These are phyloP conservation scores for Sanguinoderma infundibulare DNA, from an alignment of 1,284 basidiomycete genomes.

Conservation along the genomic window DNA sequence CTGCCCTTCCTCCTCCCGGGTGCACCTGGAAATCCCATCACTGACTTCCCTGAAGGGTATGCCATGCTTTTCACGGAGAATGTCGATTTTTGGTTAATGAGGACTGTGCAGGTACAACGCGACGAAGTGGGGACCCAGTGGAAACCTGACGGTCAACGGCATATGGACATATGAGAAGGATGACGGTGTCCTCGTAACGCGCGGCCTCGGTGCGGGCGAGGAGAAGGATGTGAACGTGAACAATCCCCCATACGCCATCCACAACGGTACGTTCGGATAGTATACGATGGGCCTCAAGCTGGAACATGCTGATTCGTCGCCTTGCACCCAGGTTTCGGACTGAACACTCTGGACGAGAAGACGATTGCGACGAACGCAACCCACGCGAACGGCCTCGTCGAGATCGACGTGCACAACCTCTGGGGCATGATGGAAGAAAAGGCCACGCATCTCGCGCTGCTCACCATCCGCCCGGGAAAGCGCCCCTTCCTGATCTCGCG, in stretches of 20 bases:
- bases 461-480: slow-evolving; percentile 53
- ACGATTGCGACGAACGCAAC: slow-evolving; percentile 67
- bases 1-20: slow-evolving; percentile 56
- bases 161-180: slow-evolving; percentile 52
- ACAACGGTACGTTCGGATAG: slow-evolving; percentile 54
- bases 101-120: slow-evolving; percentile 57
- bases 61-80: slow-evolving; percentile 8
- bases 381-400: slow-evolving; percentile 54
- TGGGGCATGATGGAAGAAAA: slow-evolving; percentile 71
- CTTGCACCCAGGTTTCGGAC: slow-evolving; percentile 42
- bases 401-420: slow-evolving; percentile 68
- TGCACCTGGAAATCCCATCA: slow-evolving; percentile 51
- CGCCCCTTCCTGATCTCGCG: slow-evolving; percentile 71
- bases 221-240: slow-evolving; percentile 54
- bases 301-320: not conserved
- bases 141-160: slow-evolving; percentile 77
- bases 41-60: slow-evolving; percentile 67
- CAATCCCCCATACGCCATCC: slow-evolving; percentile 69
- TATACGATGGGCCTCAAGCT: slow-evolving; percentile 1
- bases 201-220: slow-evolving; percentile 47
- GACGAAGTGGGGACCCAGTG: slow-evolving; percentile 65
- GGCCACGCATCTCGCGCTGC: slow-evolving; percentile 59
- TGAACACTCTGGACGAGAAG: slow-evolving; percentile 45
- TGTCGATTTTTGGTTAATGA: not conserved
- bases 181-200: slow-evolving; percentile 26